A percentile compares a stretch with the other conserved stretches of the same genome.
phyloP scores from a whole-genome alignment of 2,329 filamentous ascomycete genomes.

The Lachnum nothofagi region DNA sequence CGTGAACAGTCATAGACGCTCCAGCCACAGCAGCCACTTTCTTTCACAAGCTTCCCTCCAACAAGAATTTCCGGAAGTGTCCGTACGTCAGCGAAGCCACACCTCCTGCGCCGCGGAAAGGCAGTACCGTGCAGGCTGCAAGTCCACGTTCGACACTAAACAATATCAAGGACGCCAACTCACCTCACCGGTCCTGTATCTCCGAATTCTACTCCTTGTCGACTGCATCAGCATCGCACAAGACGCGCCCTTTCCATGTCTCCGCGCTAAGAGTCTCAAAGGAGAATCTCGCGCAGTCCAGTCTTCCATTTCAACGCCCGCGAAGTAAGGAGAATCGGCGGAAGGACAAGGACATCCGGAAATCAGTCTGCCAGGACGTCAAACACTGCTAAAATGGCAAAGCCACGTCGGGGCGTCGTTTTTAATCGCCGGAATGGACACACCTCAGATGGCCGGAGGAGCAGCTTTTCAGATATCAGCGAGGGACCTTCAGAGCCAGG shows the following conservation, averaged over 20 bases:
- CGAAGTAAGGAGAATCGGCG: background rate
- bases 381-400: slow-evolving; percentile 35
- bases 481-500: slow-evolving; percentile 47
- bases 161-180: too few species aligned
- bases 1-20: too few species aligned
- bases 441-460: slow-evolving; percentile 45
- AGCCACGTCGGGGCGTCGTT: slow-evolving; percentile 49
- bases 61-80: too few species aligned
- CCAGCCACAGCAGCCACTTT: too few species aligned
- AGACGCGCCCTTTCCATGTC: slow-evolving; percentile 6
- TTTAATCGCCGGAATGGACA: slow-evolving; percentile 39
- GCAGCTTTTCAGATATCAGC: slow-evolving; percentile 67
- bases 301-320: slow-evolving; percentile 7
- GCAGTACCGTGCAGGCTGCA: too few species aligned
- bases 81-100: too few species aligned
- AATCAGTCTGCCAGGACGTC: slow-evolving; percentile 1
- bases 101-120: too few species aligned
- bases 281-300: slow-evolving; percentile 10
- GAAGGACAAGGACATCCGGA: slow-evolving; percentile 10
- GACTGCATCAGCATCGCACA: background rate
- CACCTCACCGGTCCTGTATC: background rate
- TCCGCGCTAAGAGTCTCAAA: slow-evolving; percentile 3
- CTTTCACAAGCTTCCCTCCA: too few species aligned
- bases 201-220: background rate
- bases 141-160: too few species aligned